These are phyloP conservation scores for Durio zibethinus DNA, from an alignment of 345 rosid species.

Conservation along the genomic window DNA sequence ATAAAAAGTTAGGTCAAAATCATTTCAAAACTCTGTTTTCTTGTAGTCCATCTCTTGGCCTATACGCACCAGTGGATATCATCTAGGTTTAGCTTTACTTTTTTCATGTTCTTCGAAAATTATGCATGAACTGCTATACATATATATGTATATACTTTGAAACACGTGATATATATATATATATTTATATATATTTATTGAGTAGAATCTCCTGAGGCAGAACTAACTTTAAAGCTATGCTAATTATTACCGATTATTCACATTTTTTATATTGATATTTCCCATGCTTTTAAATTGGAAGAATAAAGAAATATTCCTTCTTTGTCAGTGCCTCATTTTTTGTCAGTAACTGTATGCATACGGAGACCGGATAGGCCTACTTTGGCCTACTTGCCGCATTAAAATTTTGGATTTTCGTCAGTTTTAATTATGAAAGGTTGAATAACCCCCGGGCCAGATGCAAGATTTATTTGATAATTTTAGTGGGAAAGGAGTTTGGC, in stretches of 20 bases:
- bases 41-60: too few relatives aligned
- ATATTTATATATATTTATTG: not conserved
- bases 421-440: slow-evolving; percentile 1
- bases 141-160: not conserved
- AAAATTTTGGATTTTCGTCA: not conserved
- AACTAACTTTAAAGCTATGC: not conserved
- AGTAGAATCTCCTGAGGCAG: not conserved
- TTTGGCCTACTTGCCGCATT: not conserved
- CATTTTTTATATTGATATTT: not conserved
- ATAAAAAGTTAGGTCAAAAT: too few relatives aligned
- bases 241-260: not conserved
- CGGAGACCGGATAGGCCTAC: not conserved
- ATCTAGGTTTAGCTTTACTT: not conserved
- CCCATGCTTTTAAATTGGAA: not conserved
- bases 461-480: not conserved
- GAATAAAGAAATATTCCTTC: slow-evolving; percentile 1
- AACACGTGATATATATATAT: slow-evolving; percentile 9
- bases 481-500: not conserved
- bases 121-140: not conserved
- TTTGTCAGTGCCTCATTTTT: not conserved
- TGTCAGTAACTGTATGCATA: not conserved
- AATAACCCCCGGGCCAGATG: not conserved
- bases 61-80: not conserved
- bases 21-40: too few relatives aligned
- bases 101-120: not conserved